Base-by-base conservation (phyloP, 2,329 filamentous ascomycete species). In the Chaetothyriales sp. region DNA sequence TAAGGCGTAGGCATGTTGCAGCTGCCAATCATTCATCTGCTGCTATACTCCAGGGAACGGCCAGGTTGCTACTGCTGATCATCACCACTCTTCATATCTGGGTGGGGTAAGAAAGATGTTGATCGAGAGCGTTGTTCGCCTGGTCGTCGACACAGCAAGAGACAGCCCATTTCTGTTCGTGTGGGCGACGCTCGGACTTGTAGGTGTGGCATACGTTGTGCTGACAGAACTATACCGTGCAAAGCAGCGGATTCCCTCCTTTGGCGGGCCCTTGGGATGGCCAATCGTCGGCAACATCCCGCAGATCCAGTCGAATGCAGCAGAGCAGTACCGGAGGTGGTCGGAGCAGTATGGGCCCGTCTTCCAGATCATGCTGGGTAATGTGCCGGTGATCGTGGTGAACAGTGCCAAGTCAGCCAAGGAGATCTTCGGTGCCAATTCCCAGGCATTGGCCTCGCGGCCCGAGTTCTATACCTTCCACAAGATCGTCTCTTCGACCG, bases 401-500 rank as follows among this genome's bases (percentile, higher is more conserved):
- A 79, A 79, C 58, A 73, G 72, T 5, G 73, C 75, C 1, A 70
- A 70, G 1, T 64, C 74, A 2, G 75, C 75, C 1, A 73, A 70
- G 51, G 63, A 66, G 8, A 64, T 79, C 5, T 77, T 79, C 53
- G 70, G 71, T 1, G 67, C 73, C 9, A 73, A 78, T 58, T 68
- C 72, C 0, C 73, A 77, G 55, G 74, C 76, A 0, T 61, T 78
- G 48, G 75, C 71, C 51, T 78, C 75, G 0, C 64, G 76, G 18
- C 76, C 76, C 0, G 73, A 77, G 54, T 75, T 78, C 49, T 78
- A 79, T 61, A 78, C 75, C 1, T 78, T 79, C 49, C 76, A 79
- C 59, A 78, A 76, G 63, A 75, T 75, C 52, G 62, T 58, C 26
- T 52, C 45, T 19, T 48, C 44, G 39, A 83, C 80, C 0, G 75